Base-by-base conservation (phyloP, 164 flowering plant species). In the Piper longum region DNA sequence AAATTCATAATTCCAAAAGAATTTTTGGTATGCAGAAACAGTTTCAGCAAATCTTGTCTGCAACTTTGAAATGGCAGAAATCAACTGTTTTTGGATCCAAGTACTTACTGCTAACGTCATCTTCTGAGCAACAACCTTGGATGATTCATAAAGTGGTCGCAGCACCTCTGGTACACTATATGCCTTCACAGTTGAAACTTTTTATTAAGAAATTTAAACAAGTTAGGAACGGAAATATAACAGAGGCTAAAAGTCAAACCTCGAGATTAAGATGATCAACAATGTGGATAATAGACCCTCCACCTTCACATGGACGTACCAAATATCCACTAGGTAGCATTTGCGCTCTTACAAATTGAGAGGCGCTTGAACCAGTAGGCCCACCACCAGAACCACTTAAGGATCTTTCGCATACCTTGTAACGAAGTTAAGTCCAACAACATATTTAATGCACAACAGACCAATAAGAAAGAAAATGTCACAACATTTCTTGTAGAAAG, bases 271-370 rank as follows among this genome's bases (percentile, higher is more conserved):
- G 77, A 79, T 89, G 98, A 70, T 92, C 98, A 58, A 89, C 98
- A 54, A 92, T 86, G 72, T 92, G 95, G 56, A 92, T 82, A 61
- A 86, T 85, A 42, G 96, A 89, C 41, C 98, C 98, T 67, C 98
- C 96, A 55, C 96, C 98, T 36, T 89, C 98, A 72, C 96, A 89
- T 55, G 98, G 88, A 6, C 93, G 77, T 68, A 92, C 81, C 70
- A 89, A 72, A 78, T 89, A 92, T 48, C 98, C 98, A 73, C 96
- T 87, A 6, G 98, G 91, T 69, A 86, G 87, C 82, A 86, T 86
- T 70, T 89, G 89, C 48, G 86, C 96, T 70, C 98, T 80, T n/a
- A 83, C 88, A 74, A 86, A 92, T 69, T 89, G 96, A 36, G 85
- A 57, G 66, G 96, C 77, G 51, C 87, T 73, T 43, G 87, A 80